Evolutionary conservation across 805 yeast genomes (phyloP).

Genomic region (Kluyveromyces wickerhamii): DNA sequence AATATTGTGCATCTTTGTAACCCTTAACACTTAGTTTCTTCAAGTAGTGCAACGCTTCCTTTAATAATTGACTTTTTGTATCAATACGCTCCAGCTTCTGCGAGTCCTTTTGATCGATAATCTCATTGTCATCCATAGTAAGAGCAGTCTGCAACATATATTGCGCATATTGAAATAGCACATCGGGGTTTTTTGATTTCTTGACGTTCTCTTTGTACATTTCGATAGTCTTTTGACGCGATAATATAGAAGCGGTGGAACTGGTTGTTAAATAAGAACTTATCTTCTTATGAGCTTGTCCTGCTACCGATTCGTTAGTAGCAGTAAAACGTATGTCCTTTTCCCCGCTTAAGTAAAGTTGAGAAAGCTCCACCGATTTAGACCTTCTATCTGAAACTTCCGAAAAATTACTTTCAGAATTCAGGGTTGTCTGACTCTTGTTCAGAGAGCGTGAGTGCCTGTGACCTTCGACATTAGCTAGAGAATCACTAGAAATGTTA

Average conservation of each 20-base stretch:
- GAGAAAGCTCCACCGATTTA: slow-evolving; percentile 36
- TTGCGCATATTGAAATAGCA: slow-evolving; percentile 87
- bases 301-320: slow-evolving; percentile 38
- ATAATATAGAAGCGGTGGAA: slow-evolving; percentile 43
- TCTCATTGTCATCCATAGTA: slow-evolving; percentile 34
- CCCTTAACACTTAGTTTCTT: slow-evolving; percentile 72
- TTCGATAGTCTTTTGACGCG: slow-evolving; percentile 77
- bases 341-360: slow-evolving; percentile 30
- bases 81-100: slow-evolving; percentile 1
- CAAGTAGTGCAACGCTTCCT: slow-evolving; percentile 69
- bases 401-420: not conserved
- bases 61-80: slow-evolving; percentile 42
- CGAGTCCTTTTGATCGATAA: slow-evolving; percentile 4
- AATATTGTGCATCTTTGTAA: slow-evolving; percentile 82
- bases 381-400: slow-evolving; percentile 18
- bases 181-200: slow-evolving; percentile 74
- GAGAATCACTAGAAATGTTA: no score
- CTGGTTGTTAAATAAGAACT: slow-evolving; percentile 47
- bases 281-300: slow-evolving; percentile 44
- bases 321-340: slow-evolving; percentile 31
- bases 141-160: slow-evolving; percentile 82
- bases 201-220: slow-evolving; percentile 80
- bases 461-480: no score
- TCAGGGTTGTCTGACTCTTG: not conserved
- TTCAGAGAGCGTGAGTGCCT: no score